Evolutionary conservation across 2,329 filamentous ascomycete species (phyloP), one percentile per base, ranked within the genome.

Genomic region (Cytospora mali): DNA sequence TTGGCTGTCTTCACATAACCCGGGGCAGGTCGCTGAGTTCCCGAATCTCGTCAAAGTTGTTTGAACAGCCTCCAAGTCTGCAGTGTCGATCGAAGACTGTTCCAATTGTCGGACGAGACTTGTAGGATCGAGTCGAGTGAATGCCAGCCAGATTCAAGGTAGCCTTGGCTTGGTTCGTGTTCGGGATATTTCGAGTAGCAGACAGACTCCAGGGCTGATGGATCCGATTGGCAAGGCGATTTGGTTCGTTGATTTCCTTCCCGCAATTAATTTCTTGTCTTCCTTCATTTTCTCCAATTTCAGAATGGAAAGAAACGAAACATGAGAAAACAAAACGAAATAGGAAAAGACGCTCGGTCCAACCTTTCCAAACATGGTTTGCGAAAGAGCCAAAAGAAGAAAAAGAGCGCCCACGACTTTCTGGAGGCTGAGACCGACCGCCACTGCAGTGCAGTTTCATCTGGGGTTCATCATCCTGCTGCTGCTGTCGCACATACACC

Each of bases 311-410:
- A 27, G 48, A 29, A 58, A 58, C 56, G 48, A 59, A 51, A 29
- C 49, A 35, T 53, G 33, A 39, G 33, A 46, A 53, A 28, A 39
- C 49, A 31, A 54, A n/a, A 54, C 52, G 33, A 60, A 42, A 54
- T 35, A 31, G 48, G 50, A 39, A 48, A 60, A 42, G 58, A 54
- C 58, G 58, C 58, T 60, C 58, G 58, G 58, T 60, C 58, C 58
- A 60, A 50, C 58, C 58, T 60, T 54, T 33, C 53, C 58, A 46
- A n/a, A 46, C 50, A 46, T 54, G 50, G 27, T 60, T 54, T 18
- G 58, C 58, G 50, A 27, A 50, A 60, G 7, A 39, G n/a, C 6
- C 58, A 52, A 54, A 29, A 60, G 21, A 42, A 42, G 16, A 21
- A 46, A 6, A n/a, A 46, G 11, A 16, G 7, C n/a, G 6, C 39